phyloP scores from a whole-genome alignment of 345 rosid genomes.

The Syzygium aromaticum region DNA sequence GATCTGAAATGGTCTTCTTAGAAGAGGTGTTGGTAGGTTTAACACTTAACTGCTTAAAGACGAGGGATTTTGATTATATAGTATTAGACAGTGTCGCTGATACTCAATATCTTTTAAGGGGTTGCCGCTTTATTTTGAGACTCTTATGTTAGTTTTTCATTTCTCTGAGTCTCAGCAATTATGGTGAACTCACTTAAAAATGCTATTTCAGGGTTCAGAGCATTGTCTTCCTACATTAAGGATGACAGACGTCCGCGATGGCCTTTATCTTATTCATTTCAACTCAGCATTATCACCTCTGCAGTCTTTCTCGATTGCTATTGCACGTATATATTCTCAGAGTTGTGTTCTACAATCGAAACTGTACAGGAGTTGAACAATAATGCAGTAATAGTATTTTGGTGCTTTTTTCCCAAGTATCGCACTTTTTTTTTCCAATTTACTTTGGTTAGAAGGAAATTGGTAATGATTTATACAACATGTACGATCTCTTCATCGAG shows the following conservation, averaged over 20 bases:
- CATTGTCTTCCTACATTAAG: slow-evolving; percentile 44
- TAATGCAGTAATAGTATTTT: background rate
- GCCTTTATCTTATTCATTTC: slow-evolving; percentile 62
- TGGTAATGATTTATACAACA: background rate
- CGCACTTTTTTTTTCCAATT: background rate
- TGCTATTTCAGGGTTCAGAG: slow-evolving; percentile 37
- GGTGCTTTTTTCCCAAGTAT: background rate
- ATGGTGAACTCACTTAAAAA: background rate
- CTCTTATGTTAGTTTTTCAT: background rate
- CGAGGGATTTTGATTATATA: background rate
- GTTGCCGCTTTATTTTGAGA: background rate
- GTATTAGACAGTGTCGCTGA: background rate
- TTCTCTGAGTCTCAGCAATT: background rate
- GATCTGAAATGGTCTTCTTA: background rate
- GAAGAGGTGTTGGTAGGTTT: background rate
- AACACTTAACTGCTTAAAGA: background rate
- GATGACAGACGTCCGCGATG: slow-evolving; percentile 60
- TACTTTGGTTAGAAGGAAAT: background rate
- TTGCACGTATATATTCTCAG: slow-evolving; percentile 69
- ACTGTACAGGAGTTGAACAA: slow-evolving; percentile 17
- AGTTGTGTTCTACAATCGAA: slow-evolving; percentile 40
- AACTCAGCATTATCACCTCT: slow-evolving; percentile 61
- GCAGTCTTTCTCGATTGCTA: slow-evolving; percentile 76
- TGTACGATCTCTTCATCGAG: background rate
- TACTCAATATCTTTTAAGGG: background rate